A percentile compares a stretch with the other conserved stretches of the same genome.
These are phyloP conservation scores for Mycena amicta DNA, from an alignment of 768 basidiomycete species.

Conservation along the genomic window DNA sequence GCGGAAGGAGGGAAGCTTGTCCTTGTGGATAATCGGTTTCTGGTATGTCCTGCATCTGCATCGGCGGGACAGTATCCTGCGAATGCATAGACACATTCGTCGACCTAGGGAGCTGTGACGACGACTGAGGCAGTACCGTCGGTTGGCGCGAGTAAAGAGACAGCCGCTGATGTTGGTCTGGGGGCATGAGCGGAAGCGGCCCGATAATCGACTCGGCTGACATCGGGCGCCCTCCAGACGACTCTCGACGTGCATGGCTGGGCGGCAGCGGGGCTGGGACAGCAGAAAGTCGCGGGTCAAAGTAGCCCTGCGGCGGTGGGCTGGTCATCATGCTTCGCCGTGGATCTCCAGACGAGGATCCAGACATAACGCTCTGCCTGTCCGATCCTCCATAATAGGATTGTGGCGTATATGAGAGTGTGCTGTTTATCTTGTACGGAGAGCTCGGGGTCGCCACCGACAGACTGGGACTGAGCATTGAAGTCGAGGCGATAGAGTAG, in stretches of 20 bases:
- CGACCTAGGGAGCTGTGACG: too few species aligned
- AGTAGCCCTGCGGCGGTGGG: background rate
- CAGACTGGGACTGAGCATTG: slow-evolving; percentile 10
- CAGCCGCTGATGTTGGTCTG: background rate
- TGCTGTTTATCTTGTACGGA: background rate
- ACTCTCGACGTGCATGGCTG: background rate
- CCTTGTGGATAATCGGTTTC: too few species aligned
- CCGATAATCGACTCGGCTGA: too few species aligned
- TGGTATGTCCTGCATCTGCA: too few species aligned
- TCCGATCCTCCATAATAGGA: slow-evolving; percentile 8
- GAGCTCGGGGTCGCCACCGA: background rate
- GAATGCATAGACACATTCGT: too few species aligned
- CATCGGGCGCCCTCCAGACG: background rate
- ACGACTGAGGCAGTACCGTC: too few species aligned
- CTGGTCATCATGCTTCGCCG: background rate
- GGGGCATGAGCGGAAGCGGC: background rate
- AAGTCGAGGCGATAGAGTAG: slow-evolving; percentile 49
- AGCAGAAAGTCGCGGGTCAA: background rate
- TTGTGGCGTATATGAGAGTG: slow-evolving; percentile 1
- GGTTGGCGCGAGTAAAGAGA: background rate
- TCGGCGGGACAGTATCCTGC: too few species aligned
- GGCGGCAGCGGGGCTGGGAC: background rate
- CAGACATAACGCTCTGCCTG: background rate
- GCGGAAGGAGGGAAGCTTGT: too few species aligned
- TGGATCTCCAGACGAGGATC: background rate